Base-by-base conservation (phyloP, 2,329 filamentous ascomycete species). In the Penicillium janthinellum region DNA sequence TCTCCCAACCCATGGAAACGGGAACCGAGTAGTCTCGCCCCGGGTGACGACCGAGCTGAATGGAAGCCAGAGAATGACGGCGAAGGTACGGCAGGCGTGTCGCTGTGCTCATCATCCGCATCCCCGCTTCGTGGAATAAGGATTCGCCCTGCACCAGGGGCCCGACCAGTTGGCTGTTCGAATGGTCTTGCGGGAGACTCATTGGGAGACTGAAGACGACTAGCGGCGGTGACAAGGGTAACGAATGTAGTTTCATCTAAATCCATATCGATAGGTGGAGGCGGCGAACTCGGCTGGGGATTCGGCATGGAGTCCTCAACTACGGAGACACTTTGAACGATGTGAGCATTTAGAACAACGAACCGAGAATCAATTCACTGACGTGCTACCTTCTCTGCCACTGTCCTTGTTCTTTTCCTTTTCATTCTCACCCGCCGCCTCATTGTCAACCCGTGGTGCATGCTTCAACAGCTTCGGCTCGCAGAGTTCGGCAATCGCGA, bases 401-500 rank as follows among this genome's bases (percentile, higher is more conserved):
- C 54, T 50, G 4, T 48, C 62, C 64, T 47, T 51, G 14, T 41
- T 50, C 22, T 56, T 57, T 8, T 39, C 54, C 17, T 49, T 42
- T n/a, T 37, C 65, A 62, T 68, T 58, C 57, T 74, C 64, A 52
- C 64, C 48, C 37, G 56, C 51, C n/a, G 4, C 64, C 61, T 68
- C 59, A 56, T 74, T 64, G 50, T 64, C 47, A 37, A 58, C 52
- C n/a, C 49, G 12, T 22, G 61, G 51, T 57, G 74, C 75, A 61
- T 78, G 74, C 57, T 81, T 83, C 15, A 92, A 73, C 61, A 94
- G 78, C 66, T 87, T 88, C 1, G 89, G 84, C 41, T 92, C 88
- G 39, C 86, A 82, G 70, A 95, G 80, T 22, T 91, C 87, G 2
- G 73, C 71, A 75, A 90, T 88, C 0, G 74, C 67, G 34, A 92